phyloP scores from a whole-genome alignment of 225 moss, liverwort and hornwort genomes.

The Pleurozium schreberi region DNA sequence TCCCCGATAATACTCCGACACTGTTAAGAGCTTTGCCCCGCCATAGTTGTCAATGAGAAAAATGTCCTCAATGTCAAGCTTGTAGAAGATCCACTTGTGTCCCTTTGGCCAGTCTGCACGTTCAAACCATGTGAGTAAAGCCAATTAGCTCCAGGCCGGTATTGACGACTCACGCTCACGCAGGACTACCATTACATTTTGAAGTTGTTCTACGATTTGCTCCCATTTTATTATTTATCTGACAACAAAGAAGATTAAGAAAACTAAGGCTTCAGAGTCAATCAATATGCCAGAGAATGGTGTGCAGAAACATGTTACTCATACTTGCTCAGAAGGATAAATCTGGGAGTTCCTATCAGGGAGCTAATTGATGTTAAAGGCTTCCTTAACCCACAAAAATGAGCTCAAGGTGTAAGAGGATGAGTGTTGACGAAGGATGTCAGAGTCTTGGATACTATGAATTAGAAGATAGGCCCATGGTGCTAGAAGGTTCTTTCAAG shows the following conservation, averaged over 20 bases:
- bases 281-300: not conserved
- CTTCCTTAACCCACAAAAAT: not conserved
- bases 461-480: not conserved
- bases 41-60: slow-evolving; percentile 84
- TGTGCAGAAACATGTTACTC: not conserved
- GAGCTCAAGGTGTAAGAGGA: not conserved
- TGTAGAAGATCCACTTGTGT: slow-evolving; percentile 74
- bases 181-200: not conserved
- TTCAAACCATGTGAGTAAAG: not conserved
- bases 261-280: not conserved
- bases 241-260: not conserved
- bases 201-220: not conserved
- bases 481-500: not conserved
- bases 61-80: slow-evolving; percentile 75
- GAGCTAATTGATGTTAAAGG: not conserved
- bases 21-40: slow-evolving; percentile 67
- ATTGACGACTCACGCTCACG: not conserved
- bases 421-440: not conserved
- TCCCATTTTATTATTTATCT: not conserved
- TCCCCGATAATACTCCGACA: slow-evolving; percentile 63
- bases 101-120: slow-evolving; percentile 70
- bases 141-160: not conserved
- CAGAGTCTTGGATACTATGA: not conserved
- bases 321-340: not conserved
- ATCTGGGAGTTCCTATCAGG: not conserved